Base-by-base conservation (phyloP, 352 stramenopile species). In the Globisporangium recalcitrans region DNA sequence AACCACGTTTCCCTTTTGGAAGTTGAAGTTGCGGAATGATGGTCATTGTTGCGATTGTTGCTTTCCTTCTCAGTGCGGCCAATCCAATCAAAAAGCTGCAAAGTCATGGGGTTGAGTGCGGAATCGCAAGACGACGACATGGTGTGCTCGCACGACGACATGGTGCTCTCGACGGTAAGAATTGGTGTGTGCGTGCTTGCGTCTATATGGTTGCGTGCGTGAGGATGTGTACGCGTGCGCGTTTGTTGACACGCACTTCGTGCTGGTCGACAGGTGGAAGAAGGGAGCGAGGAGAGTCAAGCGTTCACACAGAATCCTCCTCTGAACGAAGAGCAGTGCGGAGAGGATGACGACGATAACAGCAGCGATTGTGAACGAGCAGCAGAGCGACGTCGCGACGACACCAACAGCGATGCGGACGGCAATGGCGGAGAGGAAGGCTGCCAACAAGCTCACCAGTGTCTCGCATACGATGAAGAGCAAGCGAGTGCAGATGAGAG, bases 21-120 rank as follows among this genome's bases (percentile, higher is more conserved):
- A 58, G 52, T 58, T 58, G 52, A 58, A 58, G 52, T 58, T 58
- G n/a, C 36, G n/a, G 52, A 58, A 27, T 58, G 52, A 46, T 46
- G 29, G 29, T 58, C 52, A 47, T 27, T 26, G 44, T 19, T 21
- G 36, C 14, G 3, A 14, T 21, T 44, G 36, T 21, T 21, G n/a
- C 21, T 44, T 13, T 9, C 9, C 21, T 46, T 4, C 5, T 10
- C 3, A 58, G 32, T 29, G 31, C 52, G n/a, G 31, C 10, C n/a
- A 32, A 31, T 16, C 16, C 2, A 44, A 7, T 11, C 11, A 58
- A 11, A 36, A 58, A 26, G 24, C 19, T 4, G 4, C 48, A 22
- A 22, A 36, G 48, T n/a, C 31, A 58, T 58, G 52, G 21, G 32
- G 26, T 10, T 22, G 21, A 46, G 52, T 16, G 52, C 52, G 52